Conservation (phyloP, 371 early-diverging fungal species). For the Ordospora pajunii region DNA sequence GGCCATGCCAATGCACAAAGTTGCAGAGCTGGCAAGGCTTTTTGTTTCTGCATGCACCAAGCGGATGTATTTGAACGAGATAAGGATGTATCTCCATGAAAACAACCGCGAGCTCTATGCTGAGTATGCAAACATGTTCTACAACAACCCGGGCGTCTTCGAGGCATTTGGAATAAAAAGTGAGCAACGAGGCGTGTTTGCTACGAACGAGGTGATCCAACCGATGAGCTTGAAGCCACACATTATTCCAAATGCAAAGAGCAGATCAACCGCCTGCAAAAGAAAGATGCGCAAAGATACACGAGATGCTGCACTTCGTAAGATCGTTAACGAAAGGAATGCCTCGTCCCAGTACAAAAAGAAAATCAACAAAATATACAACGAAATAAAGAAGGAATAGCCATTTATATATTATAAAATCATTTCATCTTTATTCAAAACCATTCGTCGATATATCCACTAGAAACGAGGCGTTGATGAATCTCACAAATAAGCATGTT, state of each 20-base stretch:
- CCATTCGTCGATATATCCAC: too few species aligned
- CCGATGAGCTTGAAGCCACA: neutral
- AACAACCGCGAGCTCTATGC: conserved; percentile 20
- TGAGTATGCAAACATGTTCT: conserved; percentile 27
- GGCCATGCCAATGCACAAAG: neutral
- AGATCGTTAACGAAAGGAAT: neutral
- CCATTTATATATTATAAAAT: neutral
- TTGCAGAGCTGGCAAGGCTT: neutral
- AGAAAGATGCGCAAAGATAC: neutral
- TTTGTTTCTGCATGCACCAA: neutral
- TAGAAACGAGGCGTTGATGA: too few species aligned
- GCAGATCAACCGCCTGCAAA: neutral
- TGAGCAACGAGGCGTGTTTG: neutral
- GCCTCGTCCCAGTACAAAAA: neutral
- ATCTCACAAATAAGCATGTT: too few species aligned
- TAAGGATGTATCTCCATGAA: conserved; percentile 24
- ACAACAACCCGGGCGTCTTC: neutral
- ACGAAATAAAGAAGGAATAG: neutral
- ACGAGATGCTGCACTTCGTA: neutral
- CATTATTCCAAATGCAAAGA: neutral
- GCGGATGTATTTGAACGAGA: conserved; percentile 39
- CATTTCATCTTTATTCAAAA: too few species aligned
- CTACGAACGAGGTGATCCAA: neutral
- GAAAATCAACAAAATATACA: neutral
- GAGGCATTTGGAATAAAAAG: conserved; percentile 28